Evolutionary conservation across 192 early-diverging fungal genomes (phyloP), one percentile per base, ranked within the genome.

Genomic region (Entomortierella chlamydospora): DNA sequence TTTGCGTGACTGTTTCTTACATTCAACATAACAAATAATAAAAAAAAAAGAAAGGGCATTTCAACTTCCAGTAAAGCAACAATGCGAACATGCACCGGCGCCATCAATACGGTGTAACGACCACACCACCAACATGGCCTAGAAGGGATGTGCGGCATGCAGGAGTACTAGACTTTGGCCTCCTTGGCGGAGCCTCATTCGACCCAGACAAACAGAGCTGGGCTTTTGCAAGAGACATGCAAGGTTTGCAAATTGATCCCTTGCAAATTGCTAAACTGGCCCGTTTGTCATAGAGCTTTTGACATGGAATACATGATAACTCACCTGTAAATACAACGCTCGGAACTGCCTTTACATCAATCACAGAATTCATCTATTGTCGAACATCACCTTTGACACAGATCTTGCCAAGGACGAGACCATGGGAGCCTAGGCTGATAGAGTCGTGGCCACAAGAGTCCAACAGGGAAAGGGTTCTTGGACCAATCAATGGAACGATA

Each of bases 41-140:
- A 9, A 59, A 41, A 17, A 18, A 37, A 34, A 41, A 39, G 4
- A 59, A 9, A 5, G n/a, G 22, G 20, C 18, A 41, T 50, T 50
- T 50, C 15, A 50, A 50, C 22, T 50, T 50, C 4, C 49, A 50
- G 22, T 23, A 31, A 55, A 54, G 8, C 37, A 18, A 39, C 69
- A 53, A 71, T 71, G 69, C 50, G 2, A 69, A 18, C 60, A 72
- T 72, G 70, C 55, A 72, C n/a, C 52, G 45, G 29, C 70, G 45
- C 43, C 61, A 63, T 50, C 53, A 47, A 49, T 53, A 72, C 45
- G 62, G 56, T 54, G 56, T 64, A 49, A 23, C 53, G 10, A 51
- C 70, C 26, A 55, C 70, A 39, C 42, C 54, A 56, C 43, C 37
- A 57, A 34, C 61, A 20, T 72, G 70, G 70, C 70, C 70, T 3